Conservation (phyloP, 208 protist genomes). For the Porcisia deanei region DNA sequence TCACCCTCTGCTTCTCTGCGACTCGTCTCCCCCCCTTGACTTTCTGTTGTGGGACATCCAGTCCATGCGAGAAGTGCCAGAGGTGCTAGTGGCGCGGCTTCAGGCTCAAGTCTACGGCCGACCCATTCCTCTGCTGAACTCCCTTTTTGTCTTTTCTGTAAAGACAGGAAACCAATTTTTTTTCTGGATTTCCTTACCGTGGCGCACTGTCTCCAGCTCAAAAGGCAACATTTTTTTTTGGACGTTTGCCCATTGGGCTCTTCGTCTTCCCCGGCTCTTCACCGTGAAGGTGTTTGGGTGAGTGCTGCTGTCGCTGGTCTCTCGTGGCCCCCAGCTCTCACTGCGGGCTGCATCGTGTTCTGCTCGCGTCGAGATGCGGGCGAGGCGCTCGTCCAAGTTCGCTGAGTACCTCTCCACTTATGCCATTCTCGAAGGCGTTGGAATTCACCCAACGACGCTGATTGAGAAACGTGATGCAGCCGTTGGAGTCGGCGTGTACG, state of each 20-base stretch:
- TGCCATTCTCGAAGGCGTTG: constrained; percentile 78
- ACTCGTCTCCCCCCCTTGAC: too few relatives aligned
- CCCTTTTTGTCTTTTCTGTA: too few relatives aligned
- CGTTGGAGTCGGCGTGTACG: constrained; percentile 75
- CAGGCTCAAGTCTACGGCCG: too few relatives aligned
- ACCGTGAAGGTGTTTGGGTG: not conserved
- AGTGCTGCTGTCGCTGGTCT: not conserved
- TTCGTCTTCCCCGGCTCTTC: not conserved
- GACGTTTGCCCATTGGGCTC: too few relatives aligned
- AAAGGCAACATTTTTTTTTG: not conserved
- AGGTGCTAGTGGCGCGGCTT: too few relatives aligned
- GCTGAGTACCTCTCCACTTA: constrained; percentile 88
- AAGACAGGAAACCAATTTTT: too few relatives aligned
- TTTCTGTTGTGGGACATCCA: too few relatives aligned
- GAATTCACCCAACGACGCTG: constrained; percentile 75
- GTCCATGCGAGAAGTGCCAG: too few relatives aligned
- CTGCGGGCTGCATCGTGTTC: not conserved
- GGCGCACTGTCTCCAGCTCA: not conserved
- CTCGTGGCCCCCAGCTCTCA: not conserved
- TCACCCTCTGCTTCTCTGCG: too few relatives aligned
- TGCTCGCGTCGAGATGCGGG: constrained; percentile 21
- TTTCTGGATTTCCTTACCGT: too few relatives aligned
- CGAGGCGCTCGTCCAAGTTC: constrained; percentile 65
- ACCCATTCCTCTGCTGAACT: too few relatives aligned
- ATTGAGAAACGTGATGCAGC: constrained; percentile 83